A percentile compares a stretch with the other conserved stretches of the same genome.
These are phyloP conservation scores for Botryotinia narcissicola DNA, from an alignment of 2,329 filamentous ascomycete genomes.

Conservation along the genomic window DNA sequence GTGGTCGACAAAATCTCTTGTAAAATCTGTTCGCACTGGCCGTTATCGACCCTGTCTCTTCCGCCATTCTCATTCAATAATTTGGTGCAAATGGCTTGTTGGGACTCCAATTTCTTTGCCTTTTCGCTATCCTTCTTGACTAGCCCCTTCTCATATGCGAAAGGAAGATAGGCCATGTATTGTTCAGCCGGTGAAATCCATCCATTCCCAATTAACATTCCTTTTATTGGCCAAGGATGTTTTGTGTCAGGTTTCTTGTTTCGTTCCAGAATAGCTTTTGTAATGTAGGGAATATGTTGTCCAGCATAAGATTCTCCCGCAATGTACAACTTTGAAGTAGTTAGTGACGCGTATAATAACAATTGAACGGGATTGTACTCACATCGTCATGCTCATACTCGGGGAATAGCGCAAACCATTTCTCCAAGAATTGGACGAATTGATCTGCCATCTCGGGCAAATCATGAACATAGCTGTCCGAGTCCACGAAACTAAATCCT, in stretches of 20 bases:
- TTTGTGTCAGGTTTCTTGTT: conserved; percentile 61
- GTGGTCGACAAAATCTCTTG: conserved; percentile 68
- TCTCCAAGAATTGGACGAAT: conserved; percentile 84
- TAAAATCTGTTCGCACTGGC: conserved; percentile 74
- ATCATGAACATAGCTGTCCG: conserved; percentile 80
- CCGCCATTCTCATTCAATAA: conserved; percentile 57
- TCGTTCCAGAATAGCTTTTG: conserved; percentile 82
- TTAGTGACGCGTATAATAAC: conserved; percentile 28
- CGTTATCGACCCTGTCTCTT: conserved; percentile 63
- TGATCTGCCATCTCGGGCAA: conserved; percentile 86
- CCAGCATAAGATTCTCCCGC: conserved; percentile 96
- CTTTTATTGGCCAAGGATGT: conserved; percentile 72
- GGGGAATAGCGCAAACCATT: conserved; percentile 87
- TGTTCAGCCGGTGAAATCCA: conserved; percentile 93
- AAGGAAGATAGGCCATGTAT: conserved; percentile 83
- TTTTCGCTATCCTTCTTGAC: conserved; percentile 64
- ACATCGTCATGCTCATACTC: conserved; percentile 92
- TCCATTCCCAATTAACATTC: conserved; percentile 91
- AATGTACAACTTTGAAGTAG: conserved; percentile 70
- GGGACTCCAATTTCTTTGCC: conserved; percentile 64
- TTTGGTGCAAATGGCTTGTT: conserved; percentile 66
- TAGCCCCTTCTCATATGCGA: conserved; percentile 72
- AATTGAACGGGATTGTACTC: conserved; percentile 43
- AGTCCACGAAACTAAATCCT: conserved; percentile 93
- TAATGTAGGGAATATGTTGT: conserved; percentile 95